A percentile compares a stretch with the other conserved stretches of the same genome.
Evolutionary conservation across 2,329 filamentous ascomycete genomes (phyloP).

Genomic region (Scorias spongiosa): DNA sequence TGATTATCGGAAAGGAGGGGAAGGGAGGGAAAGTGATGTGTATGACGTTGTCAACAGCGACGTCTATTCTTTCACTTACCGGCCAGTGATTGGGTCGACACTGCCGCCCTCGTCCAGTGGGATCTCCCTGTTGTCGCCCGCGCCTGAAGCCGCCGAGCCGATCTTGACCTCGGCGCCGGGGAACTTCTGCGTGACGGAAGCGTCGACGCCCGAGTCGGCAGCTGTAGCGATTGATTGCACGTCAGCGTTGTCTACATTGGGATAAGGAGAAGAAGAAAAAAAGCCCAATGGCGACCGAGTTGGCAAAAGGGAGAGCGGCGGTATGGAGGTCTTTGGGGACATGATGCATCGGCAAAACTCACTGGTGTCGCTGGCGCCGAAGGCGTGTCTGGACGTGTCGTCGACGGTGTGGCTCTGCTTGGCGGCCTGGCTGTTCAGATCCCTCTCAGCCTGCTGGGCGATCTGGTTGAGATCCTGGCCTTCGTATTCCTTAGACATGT

Average conservation of each 20-base stretch:
- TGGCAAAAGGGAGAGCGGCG: background rate
- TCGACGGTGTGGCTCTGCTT: constrained; percentile 21
- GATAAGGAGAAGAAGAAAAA: background rate
- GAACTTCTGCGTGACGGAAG: constrained; percentile 26
- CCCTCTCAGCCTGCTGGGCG: constrained; percentile 33
- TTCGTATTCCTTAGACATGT: constrained; percentile 29
- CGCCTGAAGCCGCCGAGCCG: constrained; percentile 29
- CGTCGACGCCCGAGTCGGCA: constrained; percentile 33
- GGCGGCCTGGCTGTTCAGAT: constrained; percentile 29
- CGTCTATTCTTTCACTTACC: constrained; percentile 13
- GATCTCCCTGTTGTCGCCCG: constrained; percentile 33
- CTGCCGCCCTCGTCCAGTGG: constrained; percentile 31
- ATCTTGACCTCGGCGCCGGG: constrained; percentile 29
- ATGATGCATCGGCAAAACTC: no score
- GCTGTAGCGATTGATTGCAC: no score
- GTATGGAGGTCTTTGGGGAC: no score
- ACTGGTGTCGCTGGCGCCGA: constrained; percentile 23
- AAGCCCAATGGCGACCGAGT: no score
- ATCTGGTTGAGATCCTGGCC: constrained; percentile 27
- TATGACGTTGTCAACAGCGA: background rate
- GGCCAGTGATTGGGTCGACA: constrained; percentile 25
- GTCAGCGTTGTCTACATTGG: background rate
- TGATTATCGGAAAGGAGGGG: no score
- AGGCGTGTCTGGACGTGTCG: constrained; percentile 6
- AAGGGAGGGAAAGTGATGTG: background rate